Base-by-base conservation (phyloP, 495 filamentous ascomycete genomes). In the Talaromyces stipitatus region DNA sequence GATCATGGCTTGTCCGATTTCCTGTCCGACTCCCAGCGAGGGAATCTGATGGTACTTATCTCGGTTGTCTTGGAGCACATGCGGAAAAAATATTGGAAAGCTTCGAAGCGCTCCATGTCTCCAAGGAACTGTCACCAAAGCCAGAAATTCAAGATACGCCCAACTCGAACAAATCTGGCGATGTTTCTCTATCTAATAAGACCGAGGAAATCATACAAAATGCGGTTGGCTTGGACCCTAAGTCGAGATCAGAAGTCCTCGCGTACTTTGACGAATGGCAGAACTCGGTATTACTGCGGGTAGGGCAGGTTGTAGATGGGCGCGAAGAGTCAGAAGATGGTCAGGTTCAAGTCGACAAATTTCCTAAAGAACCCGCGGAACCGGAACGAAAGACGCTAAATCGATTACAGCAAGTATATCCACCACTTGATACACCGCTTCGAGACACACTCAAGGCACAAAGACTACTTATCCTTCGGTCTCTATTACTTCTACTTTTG, bases 401-500 rank as follows among this genome's bases (percentile, higher is more conserved):
- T 11, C 27, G 22, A 18, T 29, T 55, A 4, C 68, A 47, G 59
- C 67, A 14, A 69, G 68, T 78, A 18, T 82, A 76, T 55, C 70
- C 69, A 26, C 78, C 77, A 0, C 64, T 79, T 46, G 68, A 76
- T 59, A 78, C 72, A 0, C 66, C 73, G 23, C 66, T 82, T n/a
- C 57, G 63, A 1, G 55, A 67, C 3, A 67, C 80, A 27, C 67
- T 71, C 0, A 73, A 72, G 55, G 63, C 71, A 16, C 76, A 66
- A 43, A 69, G 68, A 46, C 65, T 76, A 27, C 69, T 82, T n/a
- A 76, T 82, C 51, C 65, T 82, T 12, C 76, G 81, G 58, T 82
- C 85, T 1, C 72, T 92, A 38, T 71, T 96, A 3, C 75, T 96
- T 7, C 69, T 95, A 20, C 61, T 92, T 26, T 75, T 96, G 20